Conservation (phyloP, 2,329 filamentous ascomycete genomes). For the Grosmannia serpens region DNA sequence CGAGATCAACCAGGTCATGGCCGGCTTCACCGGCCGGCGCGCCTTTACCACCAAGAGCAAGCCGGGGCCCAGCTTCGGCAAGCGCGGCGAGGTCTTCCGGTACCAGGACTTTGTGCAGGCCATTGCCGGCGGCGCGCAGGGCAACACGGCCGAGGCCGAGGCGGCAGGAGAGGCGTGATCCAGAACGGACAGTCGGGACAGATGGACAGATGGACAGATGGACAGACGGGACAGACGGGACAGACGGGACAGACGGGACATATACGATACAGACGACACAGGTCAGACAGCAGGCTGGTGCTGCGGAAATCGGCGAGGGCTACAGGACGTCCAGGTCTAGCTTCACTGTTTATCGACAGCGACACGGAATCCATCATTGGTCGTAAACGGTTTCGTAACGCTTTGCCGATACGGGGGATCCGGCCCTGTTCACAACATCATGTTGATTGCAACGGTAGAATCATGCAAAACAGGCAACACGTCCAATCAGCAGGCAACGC, state of each 20-base stretch:
- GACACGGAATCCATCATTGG: too few relatives aligned
- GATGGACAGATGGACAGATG: neutral
- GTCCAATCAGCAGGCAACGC: too few relatives aligned
- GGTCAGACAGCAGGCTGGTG: neutral
- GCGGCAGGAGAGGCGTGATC: slow-evolving; percentile 4
- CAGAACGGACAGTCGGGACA: neutral
- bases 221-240: neutral
- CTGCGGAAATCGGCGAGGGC: neutral
- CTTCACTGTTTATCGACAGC: too few relatives aligned
- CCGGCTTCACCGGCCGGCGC: slow-evolving; percentile 71
- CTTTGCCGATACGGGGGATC: too few relatives aligned
- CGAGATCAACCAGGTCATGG: slow-evolving; percentile 80
- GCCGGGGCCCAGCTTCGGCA: slow-evolving; percentile 31
- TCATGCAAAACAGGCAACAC: too few relatives aligned
- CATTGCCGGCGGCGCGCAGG: slow-evolving; percentile 38
- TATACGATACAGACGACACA: too few relatives aligned
- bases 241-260: neutral
- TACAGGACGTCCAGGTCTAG: too few relatives aligned
- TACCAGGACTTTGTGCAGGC: slow-evolving; percentile 85
- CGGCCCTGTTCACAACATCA: too few relatives aligned
- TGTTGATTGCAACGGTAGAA: too few relatives aligned
- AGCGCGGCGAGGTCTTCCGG: slow-evolving; percentile 78
- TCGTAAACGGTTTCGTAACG: too few relatives aligned
- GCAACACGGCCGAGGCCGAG: slow-evolving; percentile 5
- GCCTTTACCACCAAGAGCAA: slow-evolving; percentile 65